Base-by-base conservation (phyloP, 495 filamentous ascomycete genomes). In the Recurvomyces mirabilis region DNA sequence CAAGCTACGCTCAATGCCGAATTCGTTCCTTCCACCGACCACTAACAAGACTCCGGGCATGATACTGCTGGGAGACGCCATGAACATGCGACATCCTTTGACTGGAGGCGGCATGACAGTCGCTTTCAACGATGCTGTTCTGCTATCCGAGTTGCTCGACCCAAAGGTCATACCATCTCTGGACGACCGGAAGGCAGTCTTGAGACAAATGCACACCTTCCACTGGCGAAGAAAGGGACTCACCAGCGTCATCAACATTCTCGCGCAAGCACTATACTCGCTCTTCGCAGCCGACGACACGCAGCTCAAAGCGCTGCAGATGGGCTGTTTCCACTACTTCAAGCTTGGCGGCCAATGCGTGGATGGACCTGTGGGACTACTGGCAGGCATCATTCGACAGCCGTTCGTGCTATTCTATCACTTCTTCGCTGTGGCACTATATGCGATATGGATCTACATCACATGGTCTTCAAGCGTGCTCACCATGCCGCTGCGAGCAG, bases 61-160 rank as follows among this genome's bases (percentile, higher is more conserved):
- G 49, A 67, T 93, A 26, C 65, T 98, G 22, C 66, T 94, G 15
- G 88, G 88, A 44, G 88, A 95, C 63, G 88, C 88, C 6, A 78
- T 89, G 67, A 95, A 95, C 65, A 95, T 95, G 88, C 83, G 88
- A 4, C 88, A 95, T 66, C 88, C 88, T 0, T 67, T 95, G 11
- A 95, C 88, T 0, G 88, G 88, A 41, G 88, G 88, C 52, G 88
- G 88, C 51, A 95, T 95, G 88, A 94, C 88, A 0, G 88, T 95
- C 0, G 88, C 84, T 3, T 78, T 95, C 57, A 87, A 84, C 57
- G 88, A 95, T 61, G 88, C 80, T 1, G 73, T 86, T 6, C 61
- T 88, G 0, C 68, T 95, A n/a, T 65, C 75, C 11, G 70, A 78
- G 1, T 62, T 94, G 21, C 73, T 94, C 1, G 70, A 69, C 40